Evolutionary conservation across 495 filamentous ascomycete species (phyloP).

Genomic region (Penicillium riverlandense): DNA sequence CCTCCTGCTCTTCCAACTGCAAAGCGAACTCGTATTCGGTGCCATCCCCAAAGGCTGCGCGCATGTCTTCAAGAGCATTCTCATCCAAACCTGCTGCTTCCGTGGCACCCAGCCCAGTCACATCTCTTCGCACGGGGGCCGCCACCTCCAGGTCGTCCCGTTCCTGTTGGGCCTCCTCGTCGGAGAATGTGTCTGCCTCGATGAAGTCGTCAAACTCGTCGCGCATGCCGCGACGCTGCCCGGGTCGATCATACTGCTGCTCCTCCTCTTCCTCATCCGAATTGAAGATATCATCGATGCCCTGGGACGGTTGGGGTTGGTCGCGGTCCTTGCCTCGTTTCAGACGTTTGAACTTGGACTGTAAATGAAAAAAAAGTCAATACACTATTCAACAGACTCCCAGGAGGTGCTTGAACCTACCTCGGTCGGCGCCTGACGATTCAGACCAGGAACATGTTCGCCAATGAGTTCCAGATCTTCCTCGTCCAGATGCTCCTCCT

Average conservation of each 20-base stretch:
- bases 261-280: constrained; percentile 85
- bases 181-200: constrained; percentile 87
- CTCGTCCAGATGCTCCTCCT: constrained; percentile 86
- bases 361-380: constrained; percentile 7
- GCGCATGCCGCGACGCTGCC: constrained; percentile 45
- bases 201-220: constrained; percentile 98
- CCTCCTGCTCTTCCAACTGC: constrained; percentile 64
- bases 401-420: constrained; percentile 33
- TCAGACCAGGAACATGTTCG: constrained; percentile 61
- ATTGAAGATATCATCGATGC: constrained; percentile 78
- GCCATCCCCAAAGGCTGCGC: constrained; percentile 88
- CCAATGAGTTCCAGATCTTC: constrained; percentile 95
- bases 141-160: constrained; percentile 85
- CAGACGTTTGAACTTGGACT: constrained; percentile 91
- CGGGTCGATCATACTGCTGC: constrained; percentile 49
- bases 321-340: constrained; percentile 82
- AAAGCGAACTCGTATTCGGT: constrained; percentile 93
- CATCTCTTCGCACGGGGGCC: constrained; percentile 57
- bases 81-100: constrained; percentile 77
- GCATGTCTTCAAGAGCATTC: constrained; percentile 88
- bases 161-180: constrained; percentile 69
- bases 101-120: constrained; percentile 48
- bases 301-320: constrained; percentile 51
- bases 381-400: not conserved
- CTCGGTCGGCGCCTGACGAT: constrained; percentile 55